Evolutionary conservation across 441 rosid species (phyloP).

Genomic region (Gossypium schwendimanii): DNA sequence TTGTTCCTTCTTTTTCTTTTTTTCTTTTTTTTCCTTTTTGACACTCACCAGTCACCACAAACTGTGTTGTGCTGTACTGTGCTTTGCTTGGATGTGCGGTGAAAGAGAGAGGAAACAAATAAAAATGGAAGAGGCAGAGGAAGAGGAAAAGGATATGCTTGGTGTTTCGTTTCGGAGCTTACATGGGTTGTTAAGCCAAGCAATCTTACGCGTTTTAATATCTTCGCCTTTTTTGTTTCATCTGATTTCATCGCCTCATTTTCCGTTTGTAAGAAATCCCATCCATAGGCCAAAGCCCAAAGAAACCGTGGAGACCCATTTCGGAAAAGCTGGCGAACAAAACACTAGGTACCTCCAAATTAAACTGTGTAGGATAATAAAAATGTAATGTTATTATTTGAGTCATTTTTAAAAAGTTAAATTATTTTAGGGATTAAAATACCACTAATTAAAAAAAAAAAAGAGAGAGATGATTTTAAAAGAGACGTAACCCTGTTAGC

Average conservation of each 20-base stretch:
- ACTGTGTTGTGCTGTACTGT: background rate
- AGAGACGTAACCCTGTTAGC: no score
- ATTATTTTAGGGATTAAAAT: no score
- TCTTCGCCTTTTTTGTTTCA: background rate
- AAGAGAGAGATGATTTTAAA: no score
- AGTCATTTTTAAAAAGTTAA: no score
- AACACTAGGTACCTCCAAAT: no score
- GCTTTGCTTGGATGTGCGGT: background rate
- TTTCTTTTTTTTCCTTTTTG: background rate
- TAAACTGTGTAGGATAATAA: no score
- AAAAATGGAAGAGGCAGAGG: background rate
- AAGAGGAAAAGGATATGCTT: background rate
- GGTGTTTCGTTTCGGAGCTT: background rate
- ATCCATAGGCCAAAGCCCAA: background rate
- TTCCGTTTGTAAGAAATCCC: background rate
- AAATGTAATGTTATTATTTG: no score
- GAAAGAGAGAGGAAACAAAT: background rate
- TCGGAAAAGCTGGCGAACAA: background rate
- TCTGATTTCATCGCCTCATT: no score
- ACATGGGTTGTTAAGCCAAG: background rate
- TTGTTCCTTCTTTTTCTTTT: slow-evolving; percentile 2
- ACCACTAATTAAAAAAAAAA: no score
- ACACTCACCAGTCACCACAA: background rate
- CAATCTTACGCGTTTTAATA: background rate
- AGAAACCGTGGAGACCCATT: background rate